Base-by-base conservation (phyloP, 2,329 filamentous ascomycete species). In the Hirsutella minnesotensis region DNA sequence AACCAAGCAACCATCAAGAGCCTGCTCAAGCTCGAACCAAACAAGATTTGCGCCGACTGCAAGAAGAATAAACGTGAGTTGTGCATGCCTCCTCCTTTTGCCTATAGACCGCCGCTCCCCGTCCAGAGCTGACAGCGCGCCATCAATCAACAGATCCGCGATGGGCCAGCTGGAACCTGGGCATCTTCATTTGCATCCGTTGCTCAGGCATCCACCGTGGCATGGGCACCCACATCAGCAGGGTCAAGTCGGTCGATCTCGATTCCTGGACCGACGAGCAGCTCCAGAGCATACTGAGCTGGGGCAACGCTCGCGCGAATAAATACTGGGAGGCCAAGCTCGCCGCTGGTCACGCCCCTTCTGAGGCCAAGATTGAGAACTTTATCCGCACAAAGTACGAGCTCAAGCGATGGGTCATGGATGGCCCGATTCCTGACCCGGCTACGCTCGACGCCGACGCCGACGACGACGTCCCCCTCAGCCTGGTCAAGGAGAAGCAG, bases 351-450 rank as follows among this genome's bases (percentile, higher is more conserved):
- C 92, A 98, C 64, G 79, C 90, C 38, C 92, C 92, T 1, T 95
- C 90, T 19, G 94, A 98, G 69, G 77, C 85, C 52, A 98, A 98
- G 74, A 96, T 98, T 54, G 92, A 98, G 74, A 98, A 96, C 71
- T 98, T 98, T 59, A 96, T 98, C 56, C 81, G 92, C 52, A 98
- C 94, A 44, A 98, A 98, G 66, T 98, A 98, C 64, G 92, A 98
- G 63, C 84, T 92, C 42, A 96, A 95, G 76, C 77, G 94, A 67
- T 98, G 92, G 92, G 84, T 88, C n/a, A 96, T 96, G 89, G 92
- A 98, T 47, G 92, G 92, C 2, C 81, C 80, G 5, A 90, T 94
- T 59, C 94, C 94, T 5, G 88, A 96, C 59, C 92, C 94, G n/a
- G 75, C 86, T 3, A 86, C 84, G 2, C 66, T 98, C 41, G 87